A percentile compares a stretch with the other conserved stretches of the same genome.
Conservation (phyloP, 306 rosid genomes). For the Ceratonia siliqua region DNA sequence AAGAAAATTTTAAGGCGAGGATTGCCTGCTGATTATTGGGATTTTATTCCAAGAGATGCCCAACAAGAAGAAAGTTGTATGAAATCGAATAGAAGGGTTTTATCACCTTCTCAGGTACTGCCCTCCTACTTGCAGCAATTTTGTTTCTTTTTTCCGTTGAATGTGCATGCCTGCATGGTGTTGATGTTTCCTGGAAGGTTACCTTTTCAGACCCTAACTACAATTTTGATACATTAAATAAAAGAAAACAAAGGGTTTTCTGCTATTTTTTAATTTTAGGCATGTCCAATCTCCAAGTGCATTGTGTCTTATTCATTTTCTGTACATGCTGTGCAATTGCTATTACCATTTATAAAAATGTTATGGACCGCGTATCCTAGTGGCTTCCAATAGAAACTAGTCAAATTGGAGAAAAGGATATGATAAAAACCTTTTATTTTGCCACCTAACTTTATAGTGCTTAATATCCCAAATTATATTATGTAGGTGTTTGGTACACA, state of each 20-base stretch:
- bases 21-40: slow-evolving; percentile 80
- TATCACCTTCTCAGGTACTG: slow-evolving; percentile 80
- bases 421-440: not conserved
- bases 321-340: not conserved
- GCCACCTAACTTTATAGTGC: not conserved
- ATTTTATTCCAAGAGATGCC: slow-evolving; percentile 65
- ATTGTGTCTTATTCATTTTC: not conserved
- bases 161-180: slow-evolving; percentile 13
- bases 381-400: not conserved
- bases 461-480: not conserved
- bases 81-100: slow-evolving; percentile 58
- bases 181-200: slow-evolving; percentile 12
- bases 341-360: not conserved
- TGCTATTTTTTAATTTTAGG: not conserved
- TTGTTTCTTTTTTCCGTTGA: slow-evolving; percentile 19
- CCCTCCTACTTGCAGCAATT: slow-evolving; percentile 12
- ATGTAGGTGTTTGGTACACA: not conserved
- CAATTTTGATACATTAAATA: not conserved
- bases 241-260: not conserved
- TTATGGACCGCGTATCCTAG: not conserved
- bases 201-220: not conserved
- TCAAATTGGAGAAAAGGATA: not conserved
- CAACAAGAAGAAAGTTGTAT: slow-evolving; percentile 60
- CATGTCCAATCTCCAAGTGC: not conserved
- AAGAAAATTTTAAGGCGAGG: slow-evolving; percentile 40